Base-by-base conservation (phyloP, 306 rosid species). In the Malus orientalis region DNA sequence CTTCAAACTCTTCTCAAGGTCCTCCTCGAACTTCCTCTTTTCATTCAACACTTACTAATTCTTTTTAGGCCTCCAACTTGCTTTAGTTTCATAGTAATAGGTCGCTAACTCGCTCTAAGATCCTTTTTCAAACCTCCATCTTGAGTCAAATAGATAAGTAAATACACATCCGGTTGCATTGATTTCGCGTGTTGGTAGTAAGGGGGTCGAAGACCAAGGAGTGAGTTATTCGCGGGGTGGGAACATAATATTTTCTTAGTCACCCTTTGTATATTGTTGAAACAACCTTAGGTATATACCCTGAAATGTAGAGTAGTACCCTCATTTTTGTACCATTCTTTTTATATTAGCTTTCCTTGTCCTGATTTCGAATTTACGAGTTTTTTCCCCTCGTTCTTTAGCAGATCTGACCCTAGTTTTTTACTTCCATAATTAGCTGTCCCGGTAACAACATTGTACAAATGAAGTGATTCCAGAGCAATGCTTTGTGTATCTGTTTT, bases 191-290 rank as follows among this genome's bases (percentile, higher is more conserved):
- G 69, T 64, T 32, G 69, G 25, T 32, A 30, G 68, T 16, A 6
- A 30, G 44, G 23, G 23, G 45, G 45, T 64, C 8, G 14, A 18
- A 32, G 69, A 32, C 69, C 44, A 18, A 15, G 44, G 18, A 64
- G 44, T 30, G 36, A 64, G 6, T 8, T 32, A 15, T 64, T 64
- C 36, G 33, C 19, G 44, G 91, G 92, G 90, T 81, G 88, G 84
- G 80, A 80, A 73, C 66, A 59, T 83, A 80, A 83, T 61, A 78
- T 84, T 57, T 71, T 76, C 71, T 15, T 73, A 44, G 54, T 69
- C 87, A 86, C 86, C 88, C 92, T 82, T 51, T 86, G 91, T 86
- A 85, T 81, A 95, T 74, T 89, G 78, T 44, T 70, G 54, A 71
- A 44, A 69, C 66, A 64, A 80, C 80, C 79, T 61, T 79, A 79